phyloP scores from a whole-genome alignment of 2,329 filamentous ascomycete genomes.

The Cryphonectria naterciae region DNA sequence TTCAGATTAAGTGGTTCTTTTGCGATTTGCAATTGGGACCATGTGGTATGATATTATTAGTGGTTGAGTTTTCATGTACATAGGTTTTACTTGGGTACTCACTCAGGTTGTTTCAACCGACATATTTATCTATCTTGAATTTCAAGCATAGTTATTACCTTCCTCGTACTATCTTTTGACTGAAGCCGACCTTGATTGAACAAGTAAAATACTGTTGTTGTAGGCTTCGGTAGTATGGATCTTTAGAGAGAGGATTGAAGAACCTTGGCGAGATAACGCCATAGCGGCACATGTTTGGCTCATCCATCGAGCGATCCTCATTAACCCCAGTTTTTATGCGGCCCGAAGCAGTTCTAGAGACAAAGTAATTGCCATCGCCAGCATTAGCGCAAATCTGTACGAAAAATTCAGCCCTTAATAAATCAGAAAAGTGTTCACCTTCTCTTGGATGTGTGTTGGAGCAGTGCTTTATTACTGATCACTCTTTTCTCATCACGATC shows the following conservation, averaged over 20 bases:
- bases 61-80: background rate
- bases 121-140: too few relatives aligned
- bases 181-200: background rate
- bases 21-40: background rate
- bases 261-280: conserved; percentile 25
- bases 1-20: background rate
- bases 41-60: background rate
- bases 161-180: too few relatives aligned
- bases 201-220: background rate
- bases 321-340: conserved; percentile 9
- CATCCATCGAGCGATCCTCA: conserved; percentile 9
- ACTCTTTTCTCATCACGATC: background rate
- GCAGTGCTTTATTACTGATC: background rate
- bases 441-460: too few relatives aligned
- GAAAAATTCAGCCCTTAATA: background rate
- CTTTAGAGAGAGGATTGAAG: background rate
- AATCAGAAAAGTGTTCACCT: background rate
- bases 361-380: background rate
- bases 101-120: background rate
- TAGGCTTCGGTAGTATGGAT: background rate
- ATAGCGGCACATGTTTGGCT: conserved; percentile 17
- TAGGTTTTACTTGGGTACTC: background rate
- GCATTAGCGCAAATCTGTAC: background rate
- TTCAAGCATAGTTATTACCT: too few relatives aligned
- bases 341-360: background rate